A percentile compares a stretch with the other conserved stretches of the same genome.
These are phyloP conservation scores for Cladophialophora exuberans DNA, from an alignment of 2,329 filamentous ascomycete genomes.

Conservation along the genomic window DNA sequence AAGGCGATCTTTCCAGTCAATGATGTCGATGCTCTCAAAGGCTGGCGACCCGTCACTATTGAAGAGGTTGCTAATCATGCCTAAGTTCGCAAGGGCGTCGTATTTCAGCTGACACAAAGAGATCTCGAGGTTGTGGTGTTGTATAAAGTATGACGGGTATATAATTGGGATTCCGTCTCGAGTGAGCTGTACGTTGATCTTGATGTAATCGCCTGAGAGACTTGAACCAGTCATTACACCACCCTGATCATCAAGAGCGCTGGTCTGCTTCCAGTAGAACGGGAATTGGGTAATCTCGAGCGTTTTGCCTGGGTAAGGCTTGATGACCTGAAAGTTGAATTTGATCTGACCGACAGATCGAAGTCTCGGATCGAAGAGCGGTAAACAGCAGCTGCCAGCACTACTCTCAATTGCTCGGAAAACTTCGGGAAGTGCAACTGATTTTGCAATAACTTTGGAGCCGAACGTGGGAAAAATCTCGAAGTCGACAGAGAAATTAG, in stretches of 20 bases:
- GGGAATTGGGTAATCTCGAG: constrained; percentile 98
- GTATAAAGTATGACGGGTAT: constrained; percentile 81
- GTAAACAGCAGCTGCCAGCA: constrained; percentile 79
- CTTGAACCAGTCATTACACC: constrained; percentile 94
- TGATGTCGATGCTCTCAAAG: constrained; percentile 23
- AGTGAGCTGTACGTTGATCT: constrained; percentile 89
- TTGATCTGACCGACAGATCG: constrained; percentile 90
- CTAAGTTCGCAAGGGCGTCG: constrained; percentile 39
- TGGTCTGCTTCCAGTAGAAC: constrained; percentile 99
- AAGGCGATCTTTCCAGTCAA: constrained; percentile 64
- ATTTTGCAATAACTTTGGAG: constrained; percentile 95
- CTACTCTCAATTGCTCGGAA: constrained; percentile 77
- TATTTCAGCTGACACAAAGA: constrained; percentile 79
- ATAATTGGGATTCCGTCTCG: constrained; percentile 84
- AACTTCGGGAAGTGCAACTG: constrained; percentile 83
- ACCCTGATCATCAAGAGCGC: constrained; percentile 83
- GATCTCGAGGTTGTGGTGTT: constrained; percentile 75
- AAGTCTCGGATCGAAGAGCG: constrained; percentile 88
- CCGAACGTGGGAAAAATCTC: constrained; percentile 98
- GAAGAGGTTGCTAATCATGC: constrained; percentile 47
- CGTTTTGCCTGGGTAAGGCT: constrained; percentile 88
- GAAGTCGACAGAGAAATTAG: constrained; percentile 92
- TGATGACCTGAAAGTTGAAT: constrained; percentile 95
- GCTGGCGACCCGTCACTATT: constrained; percentile 41
- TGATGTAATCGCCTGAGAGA: constrained; percentile 91